These are phyloP conservation scores for Neurospora pannonica DNA, from an alignment of 495 filamentous ascomycete species.

Conservation along the genomic window DNA sequence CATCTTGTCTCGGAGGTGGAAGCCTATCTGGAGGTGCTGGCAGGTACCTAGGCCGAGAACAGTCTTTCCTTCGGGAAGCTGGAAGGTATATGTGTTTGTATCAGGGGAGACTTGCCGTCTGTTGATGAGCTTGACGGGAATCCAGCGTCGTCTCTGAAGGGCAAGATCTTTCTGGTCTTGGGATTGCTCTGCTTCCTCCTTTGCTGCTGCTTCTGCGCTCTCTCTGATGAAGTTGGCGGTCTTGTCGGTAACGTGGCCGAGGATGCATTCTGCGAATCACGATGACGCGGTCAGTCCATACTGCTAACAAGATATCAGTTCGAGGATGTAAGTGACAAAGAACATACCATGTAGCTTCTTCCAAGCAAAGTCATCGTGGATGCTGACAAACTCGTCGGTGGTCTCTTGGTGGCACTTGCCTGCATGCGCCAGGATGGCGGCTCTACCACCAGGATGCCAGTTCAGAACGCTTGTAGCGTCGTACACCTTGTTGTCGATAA, in stretches of 20 bases:
- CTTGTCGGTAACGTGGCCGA: conserved; percentile 30
- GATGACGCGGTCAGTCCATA: background rate
- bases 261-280: conserved; percentile 19
- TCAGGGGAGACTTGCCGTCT: conserved; percentile 13
- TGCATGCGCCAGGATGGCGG: conserved; percentile 16
- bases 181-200: conserved; percentile 7
- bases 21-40: conserved; percentile 26
- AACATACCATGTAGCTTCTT: conserved; percentile 2
- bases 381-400: conserved; percentile 4
- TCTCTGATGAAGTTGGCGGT: conserved; percentile 24
- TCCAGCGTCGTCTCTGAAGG: conserved; percentile 8
- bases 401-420: conserved; percentile 6
- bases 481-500: conserved; percentile 63
- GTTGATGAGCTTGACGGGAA: conserved; percentile 16
- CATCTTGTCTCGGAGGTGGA: conserved; percentile 21
- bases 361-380: conserved; percentile 5
- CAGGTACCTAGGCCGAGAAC: conserved; percentile 23
- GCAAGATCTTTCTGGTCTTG: background rate
- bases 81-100: conserved; percentile 22
- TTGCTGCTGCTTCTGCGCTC: conserved; percentile 17
- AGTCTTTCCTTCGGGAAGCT: conserved; percentile 11
- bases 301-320: background rate
- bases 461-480: conserved; percentile 63
- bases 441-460: conserved; percentile 60
- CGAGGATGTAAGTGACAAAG: background rate